Evolutionary conservation across 1,284 basidiomycete genomes (phyloP), one percentile per base, ranked within the genome.

Genomic region (Mycocalia duriaeana): DNA sequence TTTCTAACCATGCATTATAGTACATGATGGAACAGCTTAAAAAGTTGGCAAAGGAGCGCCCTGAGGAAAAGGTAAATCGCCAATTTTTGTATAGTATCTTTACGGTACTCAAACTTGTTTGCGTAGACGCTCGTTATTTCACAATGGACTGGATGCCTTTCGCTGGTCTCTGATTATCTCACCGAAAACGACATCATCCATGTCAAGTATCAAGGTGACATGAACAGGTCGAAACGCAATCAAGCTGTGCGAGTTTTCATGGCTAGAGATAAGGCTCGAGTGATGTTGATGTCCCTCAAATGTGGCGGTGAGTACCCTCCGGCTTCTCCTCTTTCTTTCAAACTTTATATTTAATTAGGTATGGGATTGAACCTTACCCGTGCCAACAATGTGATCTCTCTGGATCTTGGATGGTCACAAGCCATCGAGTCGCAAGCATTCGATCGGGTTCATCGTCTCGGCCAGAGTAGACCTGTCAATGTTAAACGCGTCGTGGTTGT

Each of bases 141-240:
- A 0, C 80, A 82, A 55, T 85, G 81, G 80, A 82, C 79, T 1
- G 60, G 67, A 9, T 81, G 76, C 48, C 65, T 83, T 3, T 61
- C 68, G 9, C 66, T 82, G 5, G 74, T 81, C 6, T 80, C 79
- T 1, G 62, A 75, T 48, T 83, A 81, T 54, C 63, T 83, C 8
- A 60, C 62, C 0, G 74, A 79, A 57, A 66, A 71, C 16, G 65
- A 65, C 5, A 67, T 82, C 47, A 53, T 63, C 3, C 75, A 79
- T 53, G 73, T 82, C 51, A 77, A 76, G 71, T 84, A 78, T 50
- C 77, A 81, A 61, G 81, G 81, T 16, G 66, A 75, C 50, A 83
- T 83, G 81, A 68, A 59, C 35, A 67, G 73, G 5, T 35, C 49
- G 13, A 69, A 76, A 53, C 73, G 81, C 19, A 75, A 79, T 34